Conservation (phyloP, 495 filamentous ascomycete species). For the Lasiosphaeria miniovina region DNA sequence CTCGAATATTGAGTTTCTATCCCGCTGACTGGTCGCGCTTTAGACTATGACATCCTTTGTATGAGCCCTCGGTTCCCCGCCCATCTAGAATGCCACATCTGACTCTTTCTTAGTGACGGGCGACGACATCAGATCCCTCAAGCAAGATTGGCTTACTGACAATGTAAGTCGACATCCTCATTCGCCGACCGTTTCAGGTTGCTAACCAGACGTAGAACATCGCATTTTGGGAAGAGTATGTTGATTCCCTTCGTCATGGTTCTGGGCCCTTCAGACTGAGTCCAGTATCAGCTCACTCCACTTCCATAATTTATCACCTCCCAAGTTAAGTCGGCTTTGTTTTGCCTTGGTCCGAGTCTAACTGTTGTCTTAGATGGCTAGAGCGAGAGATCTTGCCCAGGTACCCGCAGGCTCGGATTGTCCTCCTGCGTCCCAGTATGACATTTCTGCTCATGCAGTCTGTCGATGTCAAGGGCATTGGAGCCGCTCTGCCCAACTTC, state of each 20-base stretch:
- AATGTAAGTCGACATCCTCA: slow-evolving; percentile 60
- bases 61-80: slow-evolving; percentile 16
- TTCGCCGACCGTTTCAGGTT: slow-evolving; percentile 14
- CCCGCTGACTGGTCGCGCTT: not conserved
- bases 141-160: slow-evolving; percentile 96
- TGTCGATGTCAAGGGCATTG: slow-evolving; percentile 68
- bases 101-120: slow-evolving; percentile 38
- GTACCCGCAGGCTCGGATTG: slow-evolving; percentile 76
- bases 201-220: slow-evolving; percentile 58
- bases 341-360: not conserved
- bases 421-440: slow-evolving; percentile 91
- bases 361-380: slow-evolving; percentile 60
- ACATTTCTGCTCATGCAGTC: slow-evolving; percentile 89
- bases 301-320: too few relatives aligned
- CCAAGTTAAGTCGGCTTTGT: not conserved
- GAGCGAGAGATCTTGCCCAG: slow-evolving; percentile 79
- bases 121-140: slow-evolving; percentile 83
- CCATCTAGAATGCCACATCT: slow-evolving; percentile 2
- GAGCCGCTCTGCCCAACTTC: slow-evolving; percentile 76
- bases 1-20: not conserved
- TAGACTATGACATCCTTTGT: slow-evolving; percentile 48
- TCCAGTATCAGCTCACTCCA: too few relatives aligned
- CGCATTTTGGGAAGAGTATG: slow-evolving; percentile 96
- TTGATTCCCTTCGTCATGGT: slow-evolving; percentile 11
- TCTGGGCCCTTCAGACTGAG: not conserved